Percentiles rank a stretch among this genome's conserved stretches.
These are phyloP conservation scores for Trifolium dubium DNA, from an alignment of 306 rosid species.

Conservation along the genomic window DNA sequence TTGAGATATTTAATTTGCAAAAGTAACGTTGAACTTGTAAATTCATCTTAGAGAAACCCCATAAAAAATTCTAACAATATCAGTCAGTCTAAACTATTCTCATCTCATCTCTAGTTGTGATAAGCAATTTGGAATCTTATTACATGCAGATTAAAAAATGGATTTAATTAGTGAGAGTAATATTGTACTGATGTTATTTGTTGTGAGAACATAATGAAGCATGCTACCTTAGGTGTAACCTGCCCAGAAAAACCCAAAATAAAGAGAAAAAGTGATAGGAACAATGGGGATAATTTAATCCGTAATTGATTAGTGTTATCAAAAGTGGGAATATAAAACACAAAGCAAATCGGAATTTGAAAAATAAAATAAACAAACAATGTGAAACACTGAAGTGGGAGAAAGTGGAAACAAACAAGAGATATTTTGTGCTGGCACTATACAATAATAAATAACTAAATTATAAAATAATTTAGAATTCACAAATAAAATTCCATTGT, in stretches of 20 bases:
- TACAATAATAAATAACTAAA: neutral
- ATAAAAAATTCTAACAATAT: no score
- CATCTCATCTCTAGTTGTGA: no score
- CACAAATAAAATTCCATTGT: no score
- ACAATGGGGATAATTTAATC: slow-evolving; percentile 14
- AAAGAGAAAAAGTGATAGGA: slow-evolving; percentile 12
- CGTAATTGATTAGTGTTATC: slow-evolving; percentile 17
- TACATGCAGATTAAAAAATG: neutral
- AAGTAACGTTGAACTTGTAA: no score
- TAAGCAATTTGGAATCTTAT: neutral
- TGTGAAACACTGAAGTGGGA: slow-evolving; percentile 52
- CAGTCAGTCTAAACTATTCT: no score
- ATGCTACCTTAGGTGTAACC: slow-evolving; percentile 58
- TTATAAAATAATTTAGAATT: no score
- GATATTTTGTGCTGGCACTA: slow-evolving; percentile 32
- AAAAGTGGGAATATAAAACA: slow-evolving; percentile 35
- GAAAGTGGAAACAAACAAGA: slow-evolving; percentile 44
- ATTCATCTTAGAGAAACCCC: no score
- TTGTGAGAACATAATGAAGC: slow-evolving; percentile 60
- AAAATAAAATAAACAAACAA: slow-evolving; percentile 37
- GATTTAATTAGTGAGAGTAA: neutral
- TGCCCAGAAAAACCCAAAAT: slow-evolving; percentile 41
- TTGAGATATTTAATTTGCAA: no score
- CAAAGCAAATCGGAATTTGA: slow-evolving; percentile 17
- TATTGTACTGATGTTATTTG: slow-evolving; percentile 17